A percentile compares a stretch with the other conserved stretches of the same genome.
These are phyloP conservation scores for Populus alba DNA, from an alignment of 345 rosid genomes.

Conservation along the genomic window DNA sequence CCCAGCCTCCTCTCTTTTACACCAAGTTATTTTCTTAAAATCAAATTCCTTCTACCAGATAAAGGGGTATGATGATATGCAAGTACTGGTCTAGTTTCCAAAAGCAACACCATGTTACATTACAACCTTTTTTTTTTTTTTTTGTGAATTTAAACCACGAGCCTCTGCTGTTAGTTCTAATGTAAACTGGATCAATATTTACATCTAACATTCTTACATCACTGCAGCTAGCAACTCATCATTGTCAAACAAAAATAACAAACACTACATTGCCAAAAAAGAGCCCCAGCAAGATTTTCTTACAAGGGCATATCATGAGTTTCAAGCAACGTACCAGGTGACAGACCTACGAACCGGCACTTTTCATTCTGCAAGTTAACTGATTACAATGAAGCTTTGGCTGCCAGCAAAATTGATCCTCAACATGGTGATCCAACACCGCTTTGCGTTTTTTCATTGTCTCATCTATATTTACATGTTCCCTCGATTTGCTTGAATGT, in stretches of 20 bases:
- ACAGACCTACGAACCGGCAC: conserved; percentile 6
- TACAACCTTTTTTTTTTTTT: not conserved
- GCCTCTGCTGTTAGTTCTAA: conserved; percentile 18
- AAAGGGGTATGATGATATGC: not conserved
- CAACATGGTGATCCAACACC: conserved; percentile 23
- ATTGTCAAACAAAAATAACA: not conserved
- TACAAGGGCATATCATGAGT: conserved; percentile 14
- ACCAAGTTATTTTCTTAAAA: not conserved
- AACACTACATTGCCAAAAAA: conserved; percentile 6
- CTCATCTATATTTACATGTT: conserved; percentile 9
- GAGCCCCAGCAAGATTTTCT: conserved; percentile 19
- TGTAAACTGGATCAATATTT: conserved; percentile 25
- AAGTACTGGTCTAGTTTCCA: not conserved
- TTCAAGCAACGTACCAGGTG: conserved; percentile 21
- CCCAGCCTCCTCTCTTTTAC: not conserved
- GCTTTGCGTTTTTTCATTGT: conserved; percentile 39
- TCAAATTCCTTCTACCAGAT: not conserved
- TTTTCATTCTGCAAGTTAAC: conserved; percentile 25
- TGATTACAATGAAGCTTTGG: conserved; percentile 30
- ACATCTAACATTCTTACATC: conserved; percentile 27
- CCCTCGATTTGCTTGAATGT: conserved; percentile 18
- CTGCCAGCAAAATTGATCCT: conserved; percentile 32
- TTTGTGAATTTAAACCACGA: conserved; percentile 4
- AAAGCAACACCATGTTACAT: conserved; percentile 4
- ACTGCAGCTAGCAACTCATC: conserved; percentile 21